Evolutionary conservation across 495 filamentous ascomycete genomes (phyloP).

Genomic region (Daldinia bambusicola): DNA sequence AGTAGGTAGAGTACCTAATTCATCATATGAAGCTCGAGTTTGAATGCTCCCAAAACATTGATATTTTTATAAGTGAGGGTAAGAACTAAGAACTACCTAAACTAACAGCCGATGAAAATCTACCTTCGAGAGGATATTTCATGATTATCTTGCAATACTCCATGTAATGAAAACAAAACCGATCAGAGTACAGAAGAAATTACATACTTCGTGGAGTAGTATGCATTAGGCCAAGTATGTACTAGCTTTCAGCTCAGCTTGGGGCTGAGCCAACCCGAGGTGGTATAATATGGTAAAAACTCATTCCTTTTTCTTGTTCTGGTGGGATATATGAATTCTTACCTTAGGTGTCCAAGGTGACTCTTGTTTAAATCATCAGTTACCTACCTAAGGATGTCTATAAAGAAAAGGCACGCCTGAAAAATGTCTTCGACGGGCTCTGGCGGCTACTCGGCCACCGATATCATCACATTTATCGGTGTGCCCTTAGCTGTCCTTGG

Average conservation of each 20-base stretch:
- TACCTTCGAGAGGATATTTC: not conserved
- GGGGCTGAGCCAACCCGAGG: constrained; percentile 27
- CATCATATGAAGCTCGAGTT: too few species aligned
- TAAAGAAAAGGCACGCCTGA: not conserved
- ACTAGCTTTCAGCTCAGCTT: constrained; percentile 30
- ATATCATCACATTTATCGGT: constrained; percentile 66
- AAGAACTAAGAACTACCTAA: too few species aligned
- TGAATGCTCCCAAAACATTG: too few species aligned
- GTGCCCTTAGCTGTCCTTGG: constrained; percentile 73
- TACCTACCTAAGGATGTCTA: not conserved
- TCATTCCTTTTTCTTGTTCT: not conserved
- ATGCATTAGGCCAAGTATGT: constrained; percentile 12
- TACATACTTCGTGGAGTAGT: constrained; percentile 5
- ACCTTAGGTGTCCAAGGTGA: too few species aligned
- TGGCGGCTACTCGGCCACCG: constrained; percentile 47
- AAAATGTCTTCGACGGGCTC: constrained; percentile 38
- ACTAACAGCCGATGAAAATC: not conserved
- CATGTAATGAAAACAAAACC: not conserved
- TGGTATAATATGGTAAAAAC: not conserved
- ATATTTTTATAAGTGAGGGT: not conserved
- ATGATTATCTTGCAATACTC: not conserved
- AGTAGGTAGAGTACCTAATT: not conserved
- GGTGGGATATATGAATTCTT: not conserved
- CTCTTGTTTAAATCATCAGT: not conserved
- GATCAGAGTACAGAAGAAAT: not conserved